Base-by-base conservation (phyloP, 2,329 filamentous ascomycete species). In the Penicillium sp. region DNA sequence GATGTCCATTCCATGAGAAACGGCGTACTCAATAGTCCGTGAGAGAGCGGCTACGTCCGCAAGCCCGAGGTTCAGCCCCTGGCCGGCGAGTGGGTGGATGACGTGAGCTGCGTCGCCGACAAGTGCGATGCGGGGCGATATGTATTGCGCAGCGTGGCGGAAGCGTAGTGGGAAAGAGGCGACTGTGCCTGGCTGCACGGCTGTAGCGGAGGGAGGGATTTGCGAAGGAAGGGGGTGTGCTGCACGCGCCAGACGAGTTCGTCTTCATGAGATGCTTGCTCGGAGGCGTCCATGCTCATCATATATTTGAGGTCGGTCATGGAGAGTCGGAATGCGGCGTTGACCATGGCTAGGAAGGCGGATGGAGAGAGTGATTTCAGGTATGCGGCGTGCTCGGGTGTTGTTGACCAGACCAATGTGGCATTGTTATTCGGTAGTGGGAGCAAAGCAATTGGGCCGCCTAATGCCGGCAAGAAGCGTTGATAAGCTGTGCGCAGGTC, bases 91-190 rank as follows among this genome's bases (percentile, higher is more conserved):
- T 0, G 93, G 93, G 67, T 98, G 93, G 55, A 95, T 84, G 1
- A 90, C 95, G 67, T 98, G 93, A 6, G 93, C 93, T 1, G 93
- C 93, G 56, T 98, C 93, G 50, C 93, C 93, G 28, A 98, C 82
- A 1, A 98, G 79, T 0, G 90, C 93, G 7, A 96, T 76, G n/a
- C 93, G 85, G 61, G 95, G 89, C 31, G 84, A 86, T 34, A 87
- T 86, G 65, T 98, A 98, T 1, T 87, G 89, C 62, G 94, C 87
- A n/a, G 91, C 90, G 66, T 98, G 93, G 23, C 90, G 84, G 74
- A 97, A 77, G 63, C 86, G 87, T 14, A 98, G 79, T 0, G 93
- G 93, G 69, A 98, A 98, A 0, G 87, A 90, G 1, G 93, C 91
- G 11, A 94, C 75, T 14, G 82, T 89, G 57, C 84, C 84, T 43